Conservation (phyloP, 345 rosid species). For the Rhizophora apiculata region DNA sequence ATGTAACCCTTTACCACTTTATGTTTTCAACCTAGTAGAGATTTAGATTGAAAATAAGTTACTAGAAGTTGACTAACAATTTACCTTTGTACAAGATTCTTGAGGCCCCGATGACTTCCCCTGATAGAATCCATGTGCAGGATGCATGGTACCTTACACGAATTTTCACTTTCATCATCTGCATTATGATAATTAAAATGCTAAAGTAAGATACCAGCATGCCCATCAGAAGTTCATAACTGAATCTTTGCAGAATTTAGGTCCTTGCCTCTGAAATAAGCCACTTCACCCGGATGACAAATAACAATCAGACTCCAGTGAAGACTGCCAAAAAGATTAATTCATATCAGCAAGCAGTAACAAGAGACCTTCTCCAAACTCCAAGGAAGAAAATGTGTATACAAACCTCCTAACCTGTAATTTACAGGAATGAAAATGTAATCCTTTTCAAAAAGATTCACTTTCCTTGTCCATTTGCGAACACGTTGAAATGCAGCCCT, state of each 20-base stretch:
- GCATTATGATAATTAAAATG: slow-evolving; percentile 24
- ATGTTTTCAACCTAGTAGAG: background rate
- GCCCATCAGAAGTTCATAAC: slow-evolving; percentile 14
- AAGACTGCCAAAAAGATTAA: slow-evolving; percentile 52
- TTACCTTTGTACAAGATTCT: slow-evolving; percentile 88
- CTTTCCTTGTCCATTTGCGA: slow-evolving; percentile 91
- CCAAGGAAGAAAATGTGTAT: background rate
- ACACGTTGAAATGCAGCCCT: slow-evolving; percentile 92
- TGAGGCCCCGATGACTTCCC: slow-evolving; percentile 92
- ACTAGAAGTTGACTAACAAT: background rate
- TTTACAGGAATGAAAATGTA: slow-evolving; percentile 92
- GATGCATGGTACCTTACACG: slow-evolving; percentile 70
- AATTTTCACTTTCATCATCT: slow-evolving; percentile 53
- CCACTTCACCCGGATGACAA: slow-evolving; percentile 88
- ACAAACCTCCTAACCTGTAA: slow-evolving; percentile 52
- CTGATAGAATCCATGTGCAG: slow-evolving; percentile 96
- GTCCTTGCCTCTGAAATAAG: slow-evolving; percentile 45
- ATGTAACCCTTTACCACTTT: background rate
- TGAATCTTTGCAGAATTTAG: slow-evolving; percentile 1
- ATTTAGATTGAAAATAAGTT: background rate
- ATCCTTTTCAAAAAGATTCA: slow-evolving; percentile 83
- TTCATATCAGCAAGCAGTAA: slow-evolving; percentile 7
- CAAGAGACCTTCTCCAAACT: background rate
- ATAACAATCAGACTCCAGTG: slow-evolving; percentile 98
- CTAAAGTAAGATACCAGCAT: background rate